Percentiles rank a stretch among this genome's conserved stretches.
phyloP scores from a whole-genome alignment of 345 rosid species.

The Turritis glabra region DNA sequence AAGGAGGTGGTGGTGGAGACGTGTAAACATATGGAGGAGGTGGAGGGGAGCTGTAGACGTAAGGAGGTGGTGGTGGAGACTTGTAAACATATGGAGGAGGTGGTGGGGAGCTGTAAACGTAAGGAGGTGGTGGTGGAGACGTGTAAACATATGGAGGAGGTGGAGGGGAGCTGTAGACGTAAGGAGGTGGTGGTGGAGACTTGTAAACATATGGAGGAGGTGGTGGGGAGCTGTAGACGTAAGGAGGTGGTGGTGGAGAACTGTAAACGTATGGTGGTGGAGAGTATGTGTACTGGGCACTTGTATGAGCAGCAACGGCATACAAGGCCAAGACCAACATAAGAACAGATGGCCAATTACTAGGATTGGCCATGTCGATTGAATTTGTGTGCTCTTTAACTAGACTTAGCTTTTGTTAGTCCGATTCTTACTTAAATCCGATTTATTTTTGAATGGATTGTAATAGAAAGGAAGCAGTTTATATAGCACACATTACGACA shows the following conservation, averaged over 20 bases:
- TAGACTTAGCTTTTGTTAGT: background rate
- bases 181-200: background rate
- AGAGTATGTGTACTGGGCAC: background rate
- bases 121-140: background rate
- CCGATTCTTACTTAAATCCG: background rate
- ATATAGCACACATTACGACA: background rate
- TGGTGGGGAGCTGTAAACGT: background rate
- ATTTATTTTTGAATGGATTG: background rate
- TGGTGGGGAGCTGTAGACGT: background rate
- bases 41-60: background rate
- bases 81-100: background rate
- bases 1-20: background rate
- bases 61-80: background rate
- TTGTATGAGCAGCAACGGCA: background rate
- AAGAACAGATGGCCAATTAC: background rate
- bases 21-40: background rate
- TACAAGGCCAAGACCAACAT: background rate
- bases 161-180: background rate
- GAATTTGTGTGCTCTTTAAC: background rate
- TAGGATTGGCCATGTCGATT: background rate
- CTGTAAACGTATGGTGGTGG: background rate
- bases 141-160: background rate
- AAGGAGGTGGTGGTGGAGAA: background rate
- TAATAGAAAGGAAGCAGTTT: background rate
- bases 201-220: background rate